Evolutionary conservation across 345 rosid genomes (phyloP).

Genomic region (Pugionium dolabratum): DNA sequence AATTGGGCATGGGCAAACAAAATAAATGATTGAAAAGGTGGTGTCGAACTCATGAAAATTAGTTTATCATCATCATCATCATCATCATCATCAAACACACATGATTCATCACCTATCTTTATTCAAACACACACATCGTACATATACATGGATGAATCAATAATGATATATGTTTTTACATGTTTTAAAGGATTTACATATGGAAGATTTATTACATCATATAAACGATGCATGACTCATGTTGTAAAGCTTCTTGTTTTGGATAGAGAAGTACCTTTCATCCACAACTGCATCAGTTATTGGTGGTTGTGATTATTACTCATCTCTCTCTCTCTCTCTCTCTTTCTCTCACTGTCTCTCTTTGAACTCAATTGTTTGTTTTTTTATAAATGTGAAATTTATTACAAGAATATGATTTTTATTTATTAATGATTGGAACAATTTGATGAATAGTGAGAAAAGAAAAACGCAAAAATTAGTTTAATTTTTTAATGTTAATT

Average conservation of each 20-base stretch:
- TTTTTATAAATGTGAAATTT: too few relatives aligned
- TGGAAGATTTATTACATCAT: slow-evolving; percentile 38
- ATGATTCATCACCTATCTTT: slow-evolving; percentile 24
- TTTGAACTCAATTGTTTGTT: too few relatives aligned
- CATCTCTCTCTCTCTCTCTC: slow-evolving; percentile 9
- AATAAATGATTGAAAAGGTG: too few relatives aligned
- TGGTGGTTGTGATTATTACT: slow-evolving; percentile 39
- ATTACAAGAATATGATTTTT: too few relatives aligned
- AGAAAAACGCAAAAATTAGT: too few relatives aligned
- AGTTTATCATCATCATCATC: slow-evolving; percentile 38
- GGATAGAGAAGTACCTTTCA: slow-evolving; percentile 34
- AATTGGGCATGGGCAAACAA: too few relatives aligned
- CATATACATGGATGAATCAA: slow-evolving; percentile 32
- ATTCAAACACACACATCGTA: slow-evolving; percentile 41
- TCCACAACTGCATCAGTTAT: slow-evolving; percentile 34
- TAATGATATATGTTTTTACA: slow-evolving; percentile 27
- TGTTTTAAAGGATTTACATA: slow-evolving; percentile 12
- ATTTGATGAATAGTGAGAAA: too few relatives aligned
- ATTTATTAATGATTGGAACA: too few relatives aligned
- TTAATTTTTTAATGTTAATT: too few relatives aligned
- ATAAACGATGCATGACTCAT: slow-evolving; percentile 26
- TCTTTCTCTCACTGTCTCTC: slow-evolving; percentile 13
- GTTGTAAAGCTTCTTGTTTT: slow-evolving; percentile 33
- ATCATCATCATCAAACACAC: slow-evolving; percentile 25
- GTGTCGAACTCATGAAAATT: slow-evolving; percentile 42